Evolutionary conservation across 345 rosid species (phyloP).

Genomic region (Bretschneidera sinensis): DNA sequence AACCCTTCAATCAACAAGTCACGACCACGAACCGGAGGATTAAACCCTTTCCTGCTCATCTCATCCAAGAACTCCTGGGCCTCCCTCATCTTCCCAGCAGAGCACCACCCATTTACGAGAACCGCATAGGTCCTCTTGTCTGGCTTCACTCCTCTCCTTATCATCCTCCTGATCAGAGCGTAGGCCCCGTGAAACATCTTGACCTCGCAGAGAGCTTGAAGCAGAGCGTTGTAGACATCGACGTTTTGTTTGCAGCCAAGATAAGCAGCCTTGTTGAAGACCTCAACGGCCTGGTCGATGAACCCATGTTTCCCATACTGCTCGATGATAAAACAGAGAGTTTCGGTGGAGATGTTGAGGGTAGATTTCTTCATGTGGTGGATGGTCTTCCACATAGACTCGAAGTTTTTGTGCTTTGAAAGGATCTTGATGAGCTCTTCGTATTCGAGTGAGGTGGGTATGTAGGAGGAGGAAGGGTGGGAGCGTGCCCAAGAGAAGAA

Average conservation of each 20-base stretch:
- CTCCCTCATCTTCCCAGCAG: conserved; percentile 70
- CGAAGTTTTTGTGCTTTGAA: conserved; percentile 47
- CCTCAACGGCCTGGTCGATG: conserved; percentile 74
- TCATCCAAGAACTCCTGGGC: conserved; percentile 77
- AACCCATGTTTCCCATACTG: conserved; percentile 72
- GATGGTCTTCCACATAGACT: conserved; percentile 77
- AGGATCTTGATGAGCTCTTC: conserved; percentile 69
- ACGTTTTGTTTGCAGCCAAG: conserved; percentile 52
- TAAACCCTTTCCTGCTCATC: conserved; percentile 81
- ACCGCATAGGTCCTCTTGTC: conserved; percentile 57
- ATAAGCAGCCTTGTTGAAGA: conserved; percentile 53
- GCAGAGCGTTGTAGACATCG: conserved; percentile 58
- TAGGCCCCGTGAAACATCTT: conserved; percentile 85
- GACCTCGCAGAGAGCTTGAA: conserved; percentile 72
- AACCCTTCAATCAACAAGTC: conserved; percentile 84
- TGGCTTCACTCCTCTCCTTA: conserved; percentile 61
- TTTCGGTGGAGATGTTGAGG: conserved; percentile 49
- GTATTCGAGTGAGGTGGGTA: conserved; percentile 61
- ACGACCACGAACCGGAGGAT: conserved; percentile 80
- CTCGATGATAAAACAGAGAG: conserved; percentile 67
- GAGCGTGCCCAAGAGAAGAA: conserved; percentile 87
- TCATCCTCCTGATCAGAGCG: conserved; percentile 77
- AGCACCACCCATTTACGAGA: conserved; percentile 83
- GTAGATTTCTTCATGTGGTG: conserved; percentile 53
- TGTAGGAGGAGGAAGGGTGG: conserved; percentile 39